Base-by-base conservation (phyloP, 139 green algal genomes). In the Chlamydomonas sp. region DNA sequence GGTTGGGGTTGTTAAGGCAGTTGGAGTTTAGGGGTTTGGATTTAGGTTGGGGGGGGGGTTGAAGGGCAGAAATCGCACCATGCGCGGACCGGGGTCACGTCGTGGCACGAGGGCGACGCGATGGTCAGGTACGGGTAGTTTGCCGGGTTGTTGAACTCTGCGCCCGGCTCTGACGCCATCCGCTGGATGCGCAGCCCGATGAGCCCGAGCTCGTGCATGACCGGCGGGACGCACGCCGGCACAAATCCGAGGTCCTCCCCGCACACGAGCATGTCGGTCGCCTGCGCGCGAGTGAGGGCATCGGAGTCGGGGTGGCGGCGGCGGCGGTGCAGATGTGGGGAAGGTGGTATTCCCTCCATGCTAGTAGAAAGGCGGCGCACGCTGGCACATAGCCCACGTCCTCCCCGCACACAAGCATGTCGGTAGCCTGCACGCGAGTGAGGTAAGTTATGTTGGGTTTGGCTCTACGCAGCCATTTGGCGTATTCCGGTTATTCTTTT, bases 331-430 rank as follows among this genome's bases (percentile, higher is more conserved):
- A n/a, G n/a, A n/a, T n/a, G n/a, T n/a, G n/a, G n/a, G n/a, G n/a
- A n/a, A n/a, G n/a, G n/a, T n/a, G n/a, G n/a, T n/a, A n/a, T n/a
- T n/a, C n/a, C 81, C 67, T 84, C 64, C 87, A 96, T 90, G 48
- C 95, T 81, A 20, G 89, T 87, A 43, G 89, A 90, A 63, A 98
- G 87, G 76, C 92, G n/a, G n/a, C n/a, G n/a, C n/a, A 98, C 10
- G 77, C 65, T 1, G 94, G 92, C 28, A 97, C 85, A 69, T 98
- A 89, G 43, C 71, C 71, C 50, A 77, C 63, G 71, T 77, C 71
- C 38, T 77, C 71, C 8, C 91, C 93, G 77, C 90, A 99, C 47
- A 97, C 87, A 37, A 98, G 86, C 92, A 97, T 98, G 73, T 91
- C 75, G 0, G 79, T 93, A 30, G 31, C 33, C 34, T 49, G 43